Base-by-base conservation (phyloP, 2,329 filamentous ascomycete species). In the Calonectria multiphialidica region DNA sequence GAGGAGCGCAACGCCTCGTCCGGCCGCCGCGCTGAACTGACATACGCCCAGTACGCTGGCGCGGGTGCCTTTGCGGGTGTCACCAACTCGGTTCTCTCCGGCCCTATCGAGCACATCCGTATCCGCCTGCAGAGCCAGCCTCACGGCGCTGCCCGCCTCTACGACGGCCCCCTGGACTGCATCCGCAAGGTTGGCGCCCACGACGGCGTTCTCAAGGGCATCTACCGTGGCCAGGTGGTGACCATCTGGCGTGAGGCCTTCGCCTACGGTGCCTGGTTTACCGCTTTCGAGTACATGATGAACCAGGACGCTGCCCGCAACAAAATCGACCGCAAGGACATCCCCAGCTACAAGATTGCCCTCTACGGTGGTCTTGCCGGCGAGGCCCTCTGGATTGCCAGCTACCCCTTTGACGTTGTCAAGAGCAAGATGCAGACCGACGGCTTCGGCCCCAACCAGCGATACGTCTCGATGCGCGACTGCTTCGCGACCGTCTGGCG, bases 341-440 rank as follows among this genome's bases (percentile, higher is more conserved):
- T 99, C 44, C 91, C 95, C 18, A 92, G 90, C 65, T 92, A 92
- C 84, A 98, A 98, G 86, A 91, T 99, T 62, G 97, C 97, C 15
- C 86, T 95, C 15, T 99, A 98, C 83, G 97, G 97, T 75, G 97
- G 97, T 53, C 84, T 99, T 47, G 97, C 97, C 0, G 97, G 97
- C 78, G 97, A 99, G 88, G 95, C 92, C 65, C 90, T 99, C 70
- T 99, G 97, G 97, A 87, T 99, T 68, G 90, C 90, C 42, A 98
- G 95, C 81, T 99, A 99, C 86, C 97, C 97, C 25, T 93, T 99
- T 76, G 97, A 99, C 85, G 96, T 99, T 33, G 86, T 99, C 85
- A 99, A 99, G 93, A 98, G 95, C 86, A 98, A 98, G 91, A 98
- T 98, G 96, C 97, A 99, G 90, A 98, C 93, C 71, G 97, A 99